phyloP scores from a whole-genome alignment of 371 early-diverging fungal genomes.

The Mortierella polycephala region DNA sequence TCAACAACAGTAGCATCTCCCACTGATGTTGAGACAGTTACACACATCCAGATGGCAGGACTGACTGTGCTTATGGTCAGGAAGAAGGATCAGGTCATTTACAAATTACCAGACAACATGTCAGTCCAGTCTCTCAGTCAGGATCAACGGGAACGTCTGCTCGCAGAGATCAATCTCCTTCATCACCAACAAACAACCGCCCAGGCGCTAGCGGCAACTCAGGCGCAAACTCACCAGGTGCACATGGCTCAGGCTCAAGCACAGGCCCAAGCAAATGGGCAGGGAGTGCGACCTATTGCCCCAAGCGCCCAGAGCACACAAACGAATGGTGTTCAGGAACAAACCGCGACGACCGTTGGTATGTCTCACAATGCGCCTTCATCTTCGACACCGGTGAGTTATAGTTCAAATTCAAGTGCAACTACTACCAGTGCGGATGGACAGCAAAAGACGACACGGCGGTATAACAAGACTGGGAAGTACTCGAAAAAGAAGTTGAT shows the following conservation, averaged over 20 bases:
- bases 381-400: conserved; percentile 7
- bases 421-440: conserved; percentile 45
- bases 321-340: no score
- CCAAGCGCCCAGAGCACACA: conserved; percentile 1
- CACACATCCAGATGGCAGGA: conserved; percentile 67
- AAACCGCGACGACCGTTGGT: no score
- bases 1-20: background rate
- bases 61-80: conserved; percentile 69
- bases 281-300: conserved; percentile 15
- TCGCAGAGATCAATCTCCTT: conserved; percentile 65
- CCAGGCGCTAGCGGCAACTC: conserved; percentile 61
- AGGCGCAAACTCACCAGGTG: conserved; percentile 42
- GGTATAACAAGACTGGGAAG: conserved; percentile 73
- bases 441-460: conserved; percentile 62
- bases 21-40: conserved; percentile 57
- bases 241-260: conserved; percentile 22
- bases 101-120: conserved; percentile 71
- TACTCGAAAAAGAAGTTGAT: conserved; percentile 69
- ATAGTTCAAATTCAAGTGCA: conserved; percentile 14
- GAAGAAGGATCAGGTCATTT: conserved; percentile 70
- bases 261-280: conserved; percentile 5
- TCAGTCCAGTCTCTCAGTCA: conserved; percentile 61
- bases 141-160: conserved; percentile 61
- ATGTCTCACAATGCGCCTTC: background rate
- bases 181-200: conserved; percentile 55